Evolutionary conservation across 768 basidiomycete genomes (phyloP).

Genomic region (Mrakia blollopis): DNA sequence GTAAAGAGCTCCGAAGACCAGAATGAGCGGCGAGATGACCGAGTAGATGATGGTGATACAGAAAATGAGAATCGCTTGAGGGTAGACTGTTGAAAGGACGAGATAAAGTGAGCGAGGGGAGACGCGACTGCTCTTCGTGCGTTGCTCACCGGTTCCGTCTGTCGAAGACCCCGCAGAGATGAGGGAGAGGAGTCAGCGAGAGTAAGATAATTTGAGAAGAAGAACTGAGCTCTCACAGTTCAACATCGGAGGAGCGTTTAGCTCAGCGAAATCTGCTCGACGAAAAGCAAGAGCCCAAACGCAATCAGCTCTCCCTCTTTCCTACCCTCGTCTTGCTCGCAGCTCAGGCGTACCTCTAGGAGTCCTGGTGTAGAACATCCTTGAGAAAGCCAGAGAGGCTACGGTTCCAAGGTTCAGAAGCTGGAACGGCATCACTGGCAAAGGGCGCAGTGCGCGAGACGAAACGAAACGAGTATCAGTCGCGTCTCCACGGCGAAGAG

Average conservation of each 20-base stretch:
- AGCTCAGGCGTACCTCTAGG: constrained; percentile 64
- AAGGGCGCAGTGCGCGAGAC: too few relatives aligned
- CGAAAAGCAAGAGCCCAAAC: background rate
- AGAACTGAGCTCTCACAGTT: constrained; percentile 52
- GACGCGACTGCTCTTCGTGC: background rate
- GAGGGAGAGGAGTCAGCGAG: too few relatives aligned
- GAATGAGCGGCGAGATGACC: constrained; percentile 89
- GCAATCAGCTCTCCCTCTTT: constrained; percentile 18
- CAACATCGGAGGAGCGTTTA: constrained; percentile 96
- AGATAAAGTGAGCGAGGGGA: background rate
- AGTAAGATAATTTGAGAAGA: background rate
- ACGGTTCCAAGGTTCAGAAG: constrained; percentile 85
- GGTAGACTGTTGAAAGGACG: constrained; percentile 65
- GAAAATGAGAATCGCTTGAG: constrained; percentile 92
- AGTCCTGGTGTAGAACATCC: constrained; percentile 75
- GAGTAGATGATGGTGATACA: constrained; percentile 92
- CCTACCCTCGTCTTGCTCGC: background rate
- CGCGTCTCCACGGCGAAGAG: too few relatives aligned
- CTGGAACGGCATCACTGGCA: constrained; percentile 88
- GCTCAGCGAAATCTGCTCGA: constrained; percentile 77
- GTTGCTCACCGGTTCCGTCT: constrained; percentile 53
- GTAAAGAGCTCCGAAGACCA: constrained; percentile 91
- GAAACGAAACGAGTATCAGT: constrained; percentile 38
- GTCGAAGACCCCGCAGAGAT: too few relatives aligned
- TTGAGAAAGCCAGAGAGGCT: constrained; percentile 68